phyloP scores from a whole-genome alignment of 139 green algal genomes.

The Diplosphaera chodatii region DNA sequence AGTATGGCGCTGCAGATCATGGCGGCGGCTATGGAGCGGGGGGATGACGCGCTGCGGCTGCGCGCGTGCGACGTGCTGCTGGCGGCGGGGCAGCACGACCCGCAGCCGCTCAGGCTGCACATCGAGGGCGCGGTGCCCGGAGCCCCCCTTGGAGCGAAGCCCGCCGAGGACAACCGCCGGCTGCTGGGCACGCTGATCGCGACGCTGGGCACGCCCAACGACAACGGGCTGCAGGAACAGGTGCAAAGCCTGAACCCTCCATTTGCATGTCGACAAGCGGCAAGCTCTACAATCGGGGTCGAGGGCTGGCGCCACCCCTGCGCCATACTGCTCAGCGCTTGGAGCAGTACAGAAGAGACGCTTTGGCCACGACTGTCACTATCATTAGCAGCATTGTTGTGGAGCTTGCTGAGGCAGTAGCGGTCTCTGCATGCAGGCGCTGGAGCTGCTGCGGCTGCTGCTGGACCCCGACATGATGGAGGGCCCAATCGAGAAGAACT shows the following conservation, averaged over 20 bases:
- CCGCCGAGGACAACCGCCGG: constrained; percentile 51
- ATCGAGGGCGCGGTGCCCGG: too few relatives aligned
- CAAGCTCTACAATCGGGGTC: too few relatives aligned
- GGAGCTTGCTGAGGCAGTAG: too few relatives aligned
- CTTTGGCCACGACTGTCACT: too few relatives aligned
- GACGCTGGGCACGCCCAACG: constrained; percentile 5
- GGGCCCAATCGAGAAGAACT: constrained; percentile 61
- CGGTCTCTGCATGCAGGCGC: constrained; percentile 21
- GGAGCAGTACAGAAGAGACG: too few relatives aligned
- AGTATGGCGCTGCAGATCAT: constrained; percentile 57
- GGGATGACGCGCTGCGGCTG: constrained; percentile 46
- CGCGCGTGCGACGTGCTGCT: constrained; percentile 83
- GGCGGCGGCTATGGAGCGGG: constrained; percentile 34
- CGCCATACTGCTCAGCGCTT: too few relatives aligned
- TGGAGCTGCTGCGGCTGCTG: constrained; percentile 64
- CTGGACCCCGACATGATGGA: constrained; percentile 82
- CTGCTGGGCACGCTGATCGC: background rate
- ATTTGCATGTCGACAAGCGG: constrained; percentile 40
- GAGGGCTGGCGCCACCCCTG: too few relatives aligned
- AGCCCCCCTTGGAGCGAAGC: too few relatives aligned
- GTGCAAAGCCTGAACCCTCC: constrained; percentile 10
- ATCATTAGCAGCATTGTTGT: too few relatives aligned
- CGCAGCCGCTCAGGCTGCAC: constrained; percentile 63
- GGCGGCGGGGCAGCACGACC: constrained; percentile 74
- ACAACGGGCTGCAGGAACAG: constrained; percentile 77